Evolutionary conservation across 2,329 filamentous ascomycete species (phyloP).

Genomic region (Davidsoniella neocaledoniae): DNA sequence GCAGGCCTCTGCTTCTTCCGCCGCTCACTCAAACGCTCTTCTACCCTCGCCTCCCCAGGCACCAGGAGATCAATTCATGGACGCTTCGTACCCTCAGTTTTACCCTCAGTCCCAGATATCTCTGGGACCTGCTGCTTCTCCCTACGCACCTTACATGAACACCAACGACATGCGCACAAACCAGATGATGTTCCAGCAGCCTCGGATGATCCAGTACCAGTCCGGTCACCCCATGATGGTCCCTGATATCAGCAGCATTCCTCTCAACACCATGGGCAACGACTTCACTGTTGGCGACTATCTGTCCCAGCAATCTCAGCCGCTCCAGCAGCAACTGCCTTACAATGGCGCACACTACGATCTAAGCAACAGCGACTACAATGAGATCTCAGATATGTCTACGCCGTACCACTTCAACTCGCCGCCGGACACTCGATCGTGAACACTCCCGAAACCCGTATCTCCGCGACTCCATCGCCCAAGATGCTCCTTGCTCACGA

Average conservation of each 20-base stretch:
- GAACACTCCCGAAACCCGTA: slow-evolving; percentile 31
- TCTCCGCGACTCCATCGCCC: slow-evolving; percentile 26
- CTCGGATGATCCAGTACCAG: slow-evolving; percentile 2
- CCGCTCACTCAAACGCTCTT: background rate
- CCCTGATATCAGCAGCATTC: slow-evolving; percentile 1
- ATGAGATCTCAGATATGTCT: slow-evolving; percentile 24
- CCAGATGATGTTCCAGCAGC: slow-evolving; percentile 5
- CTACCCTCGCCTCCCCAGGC: slow-evolving; percentile 9
- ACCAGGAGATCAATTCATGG: slow-evolving; percentile 7
- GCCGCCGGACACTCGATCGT: slow-evolving; percentile 25
- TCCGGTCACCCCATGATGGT: slow-evolving; percentile 2
- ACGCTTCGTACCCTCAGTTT: slow-evolving; percentile 2
- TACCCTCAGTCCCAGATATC: background rate
- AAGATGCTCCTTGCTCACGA: slow-evolving; percentile 22
- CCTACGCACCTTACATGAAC: background rate
- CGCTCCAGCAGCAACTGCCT: background rate
- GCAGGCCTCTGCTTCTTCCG: slow-evolving; percentile 4
- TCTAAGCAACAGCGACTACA: slow-evolving; percentile 13
- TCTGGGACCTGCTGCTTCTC: background rate
- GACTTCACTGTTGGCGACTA: slow-evolving; percentile 13
- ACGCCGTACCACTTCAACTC: slow-evolving; percentile 24
- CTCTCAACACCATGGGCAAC: background rate
- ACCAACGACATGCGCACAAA: slow-evolving; percentile 11
- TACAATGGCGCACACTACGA: slow-evolving; percentile 3
- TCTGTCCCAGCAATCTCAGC: slow-evolving; percentile 2